Percentiles rank a stretch among this genome's conserved stretches.
Conservation (phyloP, 2,329 filamentous ascomycete species). For the Parastagonospora avenae region DNA sequence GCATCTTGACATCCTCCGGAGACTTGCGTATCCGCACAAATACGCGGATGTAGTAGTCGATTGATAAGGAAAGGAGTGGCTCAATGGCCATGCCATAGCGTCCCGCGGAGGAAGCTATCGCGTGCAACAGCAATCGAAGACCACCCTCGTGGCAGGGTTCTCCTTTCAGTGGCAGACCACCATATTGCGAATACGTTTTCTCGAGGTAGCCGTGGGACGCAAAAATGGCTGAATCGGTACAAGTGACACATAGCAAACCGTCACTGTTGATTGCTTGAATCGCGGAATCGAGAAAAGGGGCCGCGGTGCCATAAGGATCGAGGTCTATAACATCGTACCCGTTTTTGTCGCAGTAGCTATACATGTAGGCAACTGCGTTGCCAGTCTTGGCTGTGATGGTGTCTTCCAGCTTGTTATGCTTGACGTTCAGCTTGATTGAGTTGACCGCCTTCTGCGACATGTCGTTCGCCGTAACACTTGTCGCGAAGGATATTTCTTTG, state of each 20-base stretch:
- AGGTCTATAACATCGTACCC: slow-evolving; percentile 92
- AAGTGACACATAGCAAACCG: slow-evolving; percentile 91
- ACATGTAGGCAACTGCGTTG: slow-evolving; percentile 93
- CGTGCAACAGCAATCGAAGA: slow-evolving; percentile 81
- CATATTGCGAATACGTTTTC: slow-evolving; percentile 93
- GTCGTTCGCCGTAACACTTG: slow-evolving; percentile 86
- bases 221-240: slow-evolving; percentile 94
- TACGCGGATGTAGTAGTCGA: slow-evolving; percentile 91
- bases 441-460: slow-evolving; percentile 76
- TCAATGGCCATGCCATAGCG: slow-evolving; percentile 88
- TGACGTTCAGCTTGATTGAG: slow-evolving; percentile 82
- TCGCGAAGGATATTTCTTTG: slow-evolving; percentile 84
- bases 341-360: slow-evolving; percentile 65
- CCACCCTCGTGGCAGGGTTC: slow-evolving; percentile 87
- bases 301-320: slow-evolving; percentile 93
- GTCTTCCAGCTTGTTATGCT: slow-evolving; percentile 76
- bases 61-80: slow-evolving; percentile 87
- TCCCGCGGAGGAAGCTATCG: slow-evolving; percentile 78
- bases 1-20: slow-evolving; percentile 85
- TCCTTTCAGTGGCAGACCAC: slow-evolving; percentile 85
- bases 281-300: slow-evolving; percentile 88
- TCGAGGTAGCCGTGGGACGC: slow-evolving; percentile 93
- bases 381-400: slow-evolving; percentile 76
- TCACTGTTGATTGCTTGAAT: slow-evolving; percentile 87
- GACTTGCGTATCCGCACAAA: slow-evolving; percentile 84